Evolutionary conservation across 2,329 filamentous ascomycete genomes (phyloP), one percentile per base, ranked within the genome.

Genomic region (Rhinocladiella mackenziei): DNA sequence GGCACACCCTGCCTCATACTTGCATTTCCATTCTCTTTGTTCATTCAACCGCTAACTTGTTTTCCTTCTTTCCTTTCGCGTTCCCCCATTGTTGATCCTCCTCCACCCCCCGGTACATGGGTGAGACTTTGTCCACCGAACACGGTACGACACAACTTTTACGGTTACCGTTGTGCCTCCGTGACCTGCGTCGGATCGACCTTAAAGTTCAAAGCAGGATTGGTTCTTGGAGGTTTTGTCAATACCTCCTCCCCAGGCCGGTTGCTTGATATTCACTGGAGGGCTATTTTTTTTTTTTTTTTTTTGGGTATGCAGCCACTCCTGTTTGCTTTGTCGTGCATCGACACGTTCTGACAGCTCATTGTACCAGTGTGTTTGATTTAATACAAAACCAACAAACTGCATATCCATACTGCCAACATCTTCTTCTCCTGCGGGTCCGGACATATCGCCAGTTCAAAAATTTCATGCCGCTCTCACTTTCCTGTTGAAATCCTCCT

Each of bases 391-490:
- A n/a, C n/a, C n/a, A n/a, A n/a, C n/a, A n/a, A n/a, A n/a, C n/a
- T 15, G 23, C 34, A 19, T 19, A 14, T 11, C 20, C 43, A 31
- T 35, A 46, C 37, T 41, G 26, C 17, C 22, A 30, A 19, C 43
- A 33, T 38, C 30, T 35, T 15, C 17, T 48, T 35, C 31, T 39
- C 28, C 44, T 48, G 29, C 39, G 9, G 33, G 29, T 14, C 29
- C 34, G 29, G n/a, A n/a, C n/a, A n/a, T n/a, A n/a, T n/a, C n/a
- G n/a, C n/a, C n/a, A n/a, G n/a, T n/a, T n/a, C n/a, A n/a, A n/a
- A 38, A 28, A 15, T 18, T 30, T 35, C 22, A 13, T 35, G 32
- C 7, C 32, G 17, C 17, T 14, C 7, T 39, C 18, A 7, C 10
- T 19, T 15, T 23, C 13, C 25, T 19, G 17, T 37, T 10, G 23